phyloP scores from a whole-genome alignment of 73 alveolate species.

The Stentor roeselii region DNA sequence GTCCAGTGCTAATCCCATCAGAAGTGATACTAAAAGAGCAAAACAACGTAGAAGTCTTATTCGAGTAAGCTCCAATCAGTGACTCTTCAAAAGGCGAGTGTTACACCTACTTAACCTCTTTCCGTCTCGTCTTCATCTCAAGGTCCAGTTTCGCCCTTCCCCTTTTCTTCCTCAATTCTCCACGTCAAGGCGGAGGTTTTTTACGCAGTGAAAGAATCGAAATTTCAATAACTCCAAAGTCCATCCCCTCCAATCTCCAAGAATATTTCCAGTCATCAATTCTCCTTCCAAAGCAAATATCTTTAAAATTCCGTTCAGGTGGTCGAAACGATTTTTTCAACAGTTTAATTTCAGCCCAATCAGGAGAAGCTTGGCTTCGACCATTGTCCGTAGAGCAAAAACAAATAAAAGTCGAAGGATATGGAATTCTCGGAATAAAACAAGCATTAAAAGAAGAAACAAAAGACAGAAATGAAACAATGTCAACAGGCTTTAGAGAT shows the following conservation, averaged over 20 bases:
- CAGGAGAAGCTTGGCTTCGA: background rate
- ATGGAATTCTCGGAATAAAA: slow-evolving; percentile 69
- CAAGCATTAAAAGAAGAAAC: slow-evolving; percentile 59
- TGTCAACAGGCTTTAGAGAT: slow-evolving; percentile 61
- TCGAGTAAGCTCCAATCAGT: background rate
- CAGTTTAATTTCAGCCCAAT: background rate
- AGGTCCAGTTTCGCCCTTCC: background rate
- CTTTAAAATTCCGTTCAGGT: background rate
- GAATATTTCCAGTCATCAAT: background rate
- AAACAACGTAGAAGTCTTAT: background rate
- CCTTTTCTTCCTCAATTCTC: background rate
- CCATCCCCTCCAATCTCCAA: background rate
- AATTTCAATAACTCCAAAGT: background rate
- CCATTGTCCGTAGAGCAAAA: slow-evolving; percentile 26
- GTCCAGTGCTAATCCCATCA: slow-evolving; percentile 15
- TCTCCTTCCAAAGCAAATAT: background rate
- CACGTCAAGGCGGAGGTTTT: background rate
- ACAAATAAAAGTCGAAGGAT: slow-evolving; percentile 35
- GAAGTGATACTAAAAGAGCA: slow-evolving; percentile 11
- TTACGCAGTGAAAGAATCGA: slow-evolving; percentile 5
- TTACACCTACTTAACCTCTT: background rate
- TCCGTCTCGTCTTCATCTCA: background rate
- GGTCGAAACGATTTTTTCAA: background rate
- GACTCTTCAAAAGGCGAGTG: background rate
- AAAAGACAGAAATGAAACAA: slow-evolving; percentile 47